Conservation (phyloP, 345 rosid species). For the Sonneratia alba region DNA sequence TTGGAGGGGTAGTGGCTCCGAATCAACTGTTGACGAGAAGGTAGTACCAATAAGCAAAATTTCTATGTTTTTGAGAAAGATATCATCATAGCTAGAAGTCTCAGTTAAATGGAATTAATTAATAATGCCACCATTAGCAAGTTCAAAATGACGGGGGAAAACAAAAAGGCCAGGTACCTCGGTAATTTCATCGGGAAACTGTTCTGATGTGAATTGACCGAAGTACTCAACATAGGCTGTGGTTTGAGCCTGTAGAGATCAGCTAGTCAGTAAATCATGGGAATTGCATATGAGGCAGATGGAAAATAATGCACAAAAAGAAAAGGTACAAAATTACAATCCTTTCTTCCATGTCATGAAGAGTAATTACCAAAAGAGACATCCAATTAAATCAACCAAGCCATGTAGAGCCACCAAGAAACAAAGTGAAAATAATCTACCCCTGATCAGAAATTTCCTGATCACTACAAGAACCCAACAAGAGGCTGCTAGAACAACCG, state of each 20-base stretch:
- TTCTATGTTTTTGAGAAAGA: not conserved
- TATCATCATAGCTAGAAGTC: not conserved
- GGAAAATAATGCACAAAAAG: not conserved
- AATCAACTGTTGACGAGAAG: constrained; percentile 49
- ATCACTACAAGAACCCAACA: too few species aligned
- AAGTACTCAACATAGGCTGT: constrained; percentile 90
- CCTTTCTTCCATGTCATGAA: not conserved
- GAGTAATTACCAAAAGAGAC: not conserved
- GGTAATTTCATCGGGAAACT: constrained; percentile 84
- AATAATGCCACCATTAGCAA: not conserved
- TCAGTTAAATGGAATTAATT: not conserved
- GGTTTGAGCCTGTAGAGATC: constrained; percentile 54
- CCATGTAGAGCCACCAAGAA: too few species aligned
- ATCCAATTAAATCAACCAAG: not conserved
- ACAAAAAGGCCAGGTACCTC: constrained; percentile 42
- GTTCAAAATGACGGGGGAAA: not conserved
- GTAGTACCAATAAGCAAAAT: constrained; percentile 8
- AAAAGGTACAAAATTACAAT: not conserved
- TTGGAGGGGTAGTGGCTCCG: constrained; percentile 75
- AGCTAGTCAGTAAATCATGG: not conserved
- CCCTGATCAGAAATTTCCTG: too few species aligned
- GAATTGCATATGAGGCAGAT: too few species aligned
- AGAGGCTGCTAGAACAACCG: not conserved
- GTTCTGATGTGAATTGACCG: constrained; percentile 88
- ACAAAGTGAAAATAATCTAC: too few species aligned